Conservation (phyloP, 768 basidiomycete genomes). For the Auricularia sp. region DNA sequence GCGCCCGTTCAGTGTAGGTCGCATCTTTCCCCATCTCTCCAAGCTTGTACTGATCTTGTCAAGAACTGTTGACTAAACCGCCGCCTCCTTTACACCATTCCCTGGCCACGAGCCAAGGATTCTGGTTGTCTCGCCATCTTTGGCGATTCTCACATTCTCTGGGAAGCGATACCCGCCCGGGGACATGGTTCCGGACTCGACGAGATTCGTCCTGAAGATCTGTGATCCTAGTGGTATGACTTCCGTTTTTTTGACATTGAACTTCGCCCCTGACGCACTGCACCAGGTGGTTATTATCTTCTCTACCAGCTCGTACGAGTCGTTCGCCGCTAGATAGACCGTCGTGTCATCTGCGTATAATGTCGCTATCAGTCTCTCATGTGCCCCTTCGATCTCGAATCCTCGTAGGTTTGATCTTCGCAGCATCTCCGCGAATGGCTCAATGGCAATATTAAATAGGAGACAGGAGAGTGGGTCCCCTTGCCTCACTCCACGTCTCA, state of each 20-base stretch:
- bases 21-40: slow-evolving; percentile 15
- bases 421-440: slow-evolving; percentile 25
- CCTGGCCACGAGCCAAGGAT: slow-evolving; percentile 26
- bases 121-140: slow-evolving; percentile 20
- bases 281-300: slow-evolving; percentile 30
- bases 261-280: slow-evolving; percentile 27
- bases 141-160: slow-evolving; percentile 15
- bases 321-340: slow-evolving; percentile 21
- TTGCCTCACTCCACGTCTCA: slow-evolving; percentile 26
- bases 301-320: slow-evolving; percentile 17
- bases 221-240: slow-evolving; percentile 24
- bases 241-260: slow-evolving; percentile 32
- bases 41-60: slow-evolving; percentile 19
- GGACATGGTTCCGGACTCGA: slow-evolving; percentile 10
- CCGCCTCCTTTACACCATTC: slow-evolving; percentile 14
- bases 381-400: slow-evolving; percentile 9
- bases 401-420: slow-evolving; percentile 16
- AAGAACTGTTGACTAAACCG: slow-evolving; percentile 17
- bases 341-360: slow-evolving; percentile 36
- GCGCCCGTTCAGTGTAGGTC: slow-evolving; percentile 22
- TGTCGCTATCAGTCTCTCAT: slow-evolving; percentile 16
- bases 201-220: neutral
- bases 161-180: slow-evolving; percentile 7
- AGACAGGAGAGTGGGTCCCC: slow-evolving; percentile 31
- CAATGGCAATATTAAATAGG: slow-evolving; percentile 31